Conservation (phyloP, 495 filamentous ascomycete genomes). For the Penicillium flavigenum region DNA sequence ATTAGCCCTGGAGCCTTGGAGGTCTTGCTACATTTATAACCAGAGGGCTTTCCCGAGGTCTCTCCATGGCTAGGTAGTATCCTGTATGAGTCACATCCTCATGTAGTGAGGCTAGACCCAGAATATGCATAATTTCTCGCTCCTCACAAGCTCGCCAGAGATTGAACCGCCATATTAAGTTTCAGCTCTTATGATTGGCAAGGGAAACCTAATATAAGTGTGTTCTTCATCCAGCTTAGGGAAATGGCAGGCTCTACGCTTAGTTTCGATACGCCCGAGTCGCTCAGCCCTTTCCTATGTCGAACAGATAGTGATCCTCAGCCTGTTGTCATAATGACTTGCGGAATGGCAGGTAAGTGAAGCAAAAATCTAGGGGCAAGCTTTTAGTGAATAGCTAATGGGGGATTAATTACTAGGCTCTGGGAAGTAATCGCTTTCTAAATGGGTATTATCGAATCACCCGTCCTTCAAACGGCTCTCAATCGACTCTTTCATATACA, state of each 20-base stretch:
- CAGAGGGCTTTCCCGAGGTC: too few species aligned
- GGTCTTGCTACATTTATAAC: too few species aligned
- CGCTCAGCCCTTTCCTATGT: constrained; percentile 8
- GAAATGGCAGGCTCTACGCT: not conserved
- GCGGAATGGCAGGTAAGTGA: constrained; percentile 19
- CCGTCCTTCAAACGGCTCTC: constrained; percentile 60
- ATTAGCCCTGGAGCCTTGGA: too few species aligned
- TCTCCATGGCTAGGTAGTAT: too few species aligned
- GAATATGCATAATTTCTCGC: too few species aligned
- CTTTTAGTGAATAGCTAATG: not conserved
- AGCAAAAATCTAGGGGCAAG: not conserved
- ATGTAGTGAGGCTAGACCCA: too few species aligned
- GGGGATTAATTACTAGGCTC: constrained; percentile 6
- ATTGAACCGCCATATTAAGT: too few species aligned
- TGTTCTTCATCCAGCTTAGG: not conserved
- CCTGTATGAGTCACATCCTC: too few species aligned
- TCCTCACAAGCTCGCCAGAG: too few species aligned
- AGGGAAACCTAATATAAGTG: not conserved
- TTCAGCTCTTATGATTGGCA: not conserved
- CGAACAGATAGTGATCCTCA: constrained; percentile 17
- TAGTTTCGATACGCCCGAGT: constrained; percentile 6
- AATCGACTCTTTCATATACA: constrained; percentile 32
- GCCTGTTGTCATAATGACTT: constrained; percentile 20
- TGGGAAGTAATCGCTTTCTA: constrained; percentile 27
- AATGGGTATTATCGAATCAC: constrained; percentile 55